Percentiles rank a stretch among this genome's conserved stretches.
These are phyloP conservation scores for Schizopora paradoxa DNA, from an alignment of 1,284 basidiomycete genomes.

Conservation along the genomic window DNA sequence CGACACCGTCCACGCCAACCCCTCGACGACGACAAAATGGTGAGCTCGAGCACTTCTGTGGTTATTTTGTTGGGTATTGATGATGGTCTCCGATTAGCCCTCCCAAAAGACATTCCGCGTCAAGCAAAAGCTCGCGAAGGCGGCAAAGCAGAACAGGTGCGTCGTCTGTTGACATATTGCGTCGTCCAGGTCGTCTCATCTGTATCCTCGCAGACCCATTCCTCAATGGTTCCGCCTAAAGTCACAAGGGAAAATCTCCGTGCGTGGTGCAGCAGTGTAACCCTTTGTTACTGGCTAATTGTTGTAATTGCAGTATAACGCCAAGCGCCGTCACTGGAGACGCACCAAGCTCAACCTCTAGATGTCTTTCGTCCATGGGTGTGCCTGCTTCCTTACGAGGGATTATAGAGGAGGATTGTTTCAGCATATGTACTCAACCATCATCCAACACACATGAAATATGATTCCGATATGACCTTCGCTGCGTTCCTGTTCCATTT, in stretches of 20 bases:
- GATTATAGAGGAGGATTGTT: not conserved
- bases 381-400: not conserved
- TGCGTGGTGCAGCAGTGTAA: slow-evolving; percentile 35
- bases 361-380: slow-evolving; percentile 24
- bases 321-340: slow-evolving; percentile 92
- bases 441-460: not conserved
- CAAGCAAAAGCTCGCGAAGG: slow-evolving; percentile 97
- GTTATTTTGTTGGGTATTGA: slow-evolving; percentile 1
- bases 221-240: slow-evolving; percentile 99
- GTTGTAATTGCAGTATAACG: slow-evolving; percentile 64
- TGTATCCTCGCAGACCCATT: slow-evolving; percentile 61
- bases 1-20: slow-evolving; percentile 16
- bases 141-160: slow-evolving; percentile 91
- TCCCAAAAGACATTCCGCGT: slow-evolving; percentile 98
- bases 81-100: slow-evolving; percentile 51
- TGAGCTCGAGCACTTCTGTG: slow-evolving; percentile 6
- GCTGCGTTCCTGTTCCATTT: not conserved
- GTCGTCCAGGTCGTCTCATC: slow-evolving; percentile 1
- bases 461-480: not conserved
- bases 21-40: slow-evolving; percentile 16
- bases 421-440: not conserved
- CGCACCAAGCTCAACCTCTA: slow-evolving; percentile 94
- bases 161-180: slow-evolving; percentile 24
- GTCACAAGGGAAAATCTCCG: slow-evolving; percentile 92
- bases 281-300: not conserved